These are phyloP conservation scores for Lichina pygmaea DNA, from an alignment of 495 filamentous ascomycete species.

Conservation along the genomic window DNA sequence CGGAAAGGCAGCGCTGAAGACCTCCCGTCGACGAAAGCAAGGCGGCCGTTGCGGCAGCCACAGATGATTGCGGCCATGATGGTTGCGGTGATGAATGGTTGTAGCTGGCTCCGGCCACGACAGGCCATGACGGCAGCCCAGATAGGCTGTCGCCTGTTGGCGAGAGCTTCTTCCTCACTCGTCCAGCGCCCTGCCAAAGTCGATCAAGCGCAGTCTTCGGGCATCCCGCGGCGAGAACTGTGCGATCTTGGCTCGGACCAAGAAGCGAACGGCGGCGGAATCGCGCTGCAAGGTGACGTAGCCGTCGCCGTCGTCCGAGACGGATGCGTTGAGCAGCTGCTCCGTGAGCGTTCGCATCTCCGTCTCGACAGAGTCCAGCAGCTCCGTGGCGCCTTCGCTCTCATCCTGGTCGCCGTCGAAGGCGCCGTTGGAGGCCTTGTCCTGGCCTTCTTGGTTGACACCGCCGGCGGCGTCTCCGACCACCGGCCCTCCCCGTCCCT, in stretches of 20 bases:
- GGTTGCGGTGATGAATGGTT: too few relatives aligned
- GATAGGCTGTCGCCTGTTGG: too few relatives aligned
- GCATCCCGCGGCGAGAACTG: conserved; percentile 73
- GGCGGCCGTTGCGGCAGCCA: too few relatives aligned
- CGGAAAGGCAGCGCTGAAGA: too few relatives aligned
- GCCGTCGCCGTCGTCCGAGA: conserved; percentile 27
- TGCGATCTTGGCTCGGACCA: conserved; percentile 62
- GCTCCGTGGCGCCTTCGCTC: conserved; percentile 21
- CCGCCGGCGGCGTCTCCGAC: conserved; percentile 49
- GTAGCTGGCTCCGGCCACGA: too few relatives aligned
- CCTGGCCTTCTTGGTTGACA: conserved; percentile 33
- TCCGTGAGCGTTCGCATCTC: conserved; percentile 43
- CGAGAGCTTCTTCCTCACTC: conserved; percentile 15
- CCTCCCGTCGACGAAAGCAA: too few relatives aligned
- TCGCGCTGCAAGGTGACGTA: conserved; percentile 50
- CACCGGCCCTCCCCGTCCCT: conserved; percentile 64
- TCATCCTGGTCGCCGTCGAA: conserved; percentile 11
- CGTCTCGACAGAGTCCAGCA: conserved; percentile 28
- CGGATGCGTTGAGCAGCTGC: conserved; percentile 27
- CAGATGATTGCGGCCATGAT: too few relatives aligned
- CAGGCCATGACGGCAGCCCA: too few relatives aligned
- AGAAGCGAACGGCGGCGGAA: conserved; percentile 56
- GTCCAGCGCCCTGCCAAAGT: conserved; percentile 59
- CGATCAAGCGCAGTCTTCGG: conserved; percentile 42
- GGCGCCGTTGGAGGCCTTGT: conserved; percentile 29